Percentiles rank a stretch among this genome's conserved stretches.
Evolutionary conservation across 331 rosid genomes (phyloP).

Genomic region (Saraca asoca): DNA sequence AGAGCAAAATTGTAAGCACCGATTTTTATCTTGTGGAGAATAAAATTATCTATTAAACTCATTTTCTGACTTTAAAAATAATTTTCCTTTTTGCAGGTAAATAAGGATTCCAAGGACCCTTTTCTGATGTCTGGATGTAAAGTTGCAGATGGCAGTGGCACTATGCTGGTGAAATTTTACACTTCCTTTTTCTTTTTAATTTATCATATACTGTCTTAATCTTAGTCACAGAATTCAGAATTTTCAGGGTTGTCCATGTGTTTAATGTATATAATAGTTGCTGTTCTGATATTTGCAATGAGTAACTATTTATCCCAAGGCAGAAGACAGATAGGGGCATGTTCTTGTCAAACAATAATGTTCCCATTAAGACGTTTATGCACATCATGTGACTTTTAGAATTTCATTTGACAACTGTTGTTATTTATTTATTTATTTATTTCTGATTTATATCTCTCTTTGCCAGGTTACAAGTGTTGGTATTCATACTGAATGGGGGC

Average conservation of each 20-base stretch:
- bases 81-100: conserved; percentile 49
- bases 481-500: conserved; percentile 94
- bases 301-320: too few relatives aligned
- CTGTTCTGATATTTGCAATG: background rate
- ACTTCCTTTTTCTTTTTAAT: conserved; percentile 20
- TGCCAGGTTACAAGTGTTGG: conserved; percentile 75
- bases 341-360: too few relatives aligned
- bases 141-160: conserved; percentile 98
- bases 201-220: conserved; percentile 3
- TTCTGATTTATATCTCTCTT: background rate
- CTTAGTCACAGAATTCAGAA: background rate
- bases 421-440: background rate
- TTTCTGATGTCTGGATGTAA: conserved; percentile 98
- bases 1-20: conserved; percentile 86
- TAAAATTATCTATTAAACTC: background rate
- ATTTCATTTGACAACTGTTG: conserved; percentile 7
- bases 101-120: conserved; percentile 74
- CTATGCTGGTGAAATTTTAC: conserved; percentile 71
- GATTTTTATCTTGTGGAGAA: conserved; percentile 21
- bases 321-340: too few relatives aligned
- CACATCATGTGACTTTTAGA: too few relatives aligned
- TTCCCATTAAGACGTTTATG: too few relatives aligned
- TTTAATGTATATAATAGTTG: conserved; percentile 14
- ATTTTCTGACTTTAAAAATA: background rate
- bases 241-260: conserved; percentile 11